phyloP scores from a whole-genome alignment of 1,139 yeast species.

The Saccharomyces hybrid region DNA sequence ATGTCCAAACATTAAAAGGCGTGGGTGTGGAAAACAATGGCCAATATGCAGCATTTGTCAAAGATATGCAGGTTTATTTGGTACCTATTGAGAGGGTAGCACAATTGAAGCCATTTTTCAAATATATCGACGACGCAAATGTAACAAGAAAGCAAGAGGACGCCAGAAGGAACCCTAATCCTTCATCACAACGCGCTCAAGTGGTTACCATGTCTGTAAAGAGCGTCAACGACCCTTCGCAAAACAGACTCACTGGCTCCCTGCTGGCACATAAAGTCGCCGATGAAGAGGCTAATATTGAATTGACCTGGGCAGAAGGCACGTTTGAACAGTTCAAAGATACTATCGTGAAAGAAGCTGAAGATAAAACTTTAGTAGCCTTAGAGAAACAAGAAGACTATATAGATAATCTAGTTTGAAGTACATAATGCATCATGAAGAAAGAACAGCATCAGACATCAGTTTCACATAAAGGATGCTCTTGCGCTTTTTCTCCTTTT shows the following conservation, averaged over 20 bases:
- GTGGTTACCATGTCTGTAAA: conserved; percentile 75
- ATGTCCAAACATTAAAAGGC: conserved; percentile 65
- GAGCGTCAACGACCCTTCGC: conserved; percentile 48
- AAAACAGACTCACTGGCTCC: conserved; percentile 71
- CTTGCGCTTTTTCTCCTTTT: neutral
- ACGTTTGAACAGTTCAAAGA: conserved; percentile 27
- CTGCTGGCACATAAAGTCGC: conserved; percentile 63
- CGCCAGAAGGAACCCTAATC: conserved; percentile 37
- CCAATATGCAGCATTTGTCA: conserved; percentile 47
- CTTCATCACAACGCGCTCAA: conserved; percentile 45
- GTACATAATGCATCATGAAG: neutral
- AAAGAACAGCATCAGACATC: neutral
- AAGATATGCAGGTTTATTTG: conserved; percentile 49
- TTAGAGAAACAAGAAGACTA: conserved; percentile 15
- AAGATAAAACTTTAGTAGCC: neutral
- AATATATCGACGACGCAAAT: conserved; percentile 54
- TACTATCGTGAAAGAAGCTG: conserved; percentile 22
- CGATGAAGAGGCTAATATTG: conserved; percentile 62
- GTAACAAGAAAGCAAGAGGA: conserved; percentile 34
- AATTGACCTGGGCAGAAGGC: conserved; percentile 27
- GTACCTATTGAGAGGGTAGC: conserved; percentile 61
- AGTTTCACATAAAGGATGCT: neutral
- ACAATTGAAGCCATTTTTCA: conserved; percentile 77
- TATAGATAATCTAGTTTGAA: conserved; percentile 16
- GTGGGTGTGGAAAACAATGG: conserved; percentile 53